Conservation (phyloP, 768 basidiomycete genomes). For the Serpula lacrymans region DNA sequence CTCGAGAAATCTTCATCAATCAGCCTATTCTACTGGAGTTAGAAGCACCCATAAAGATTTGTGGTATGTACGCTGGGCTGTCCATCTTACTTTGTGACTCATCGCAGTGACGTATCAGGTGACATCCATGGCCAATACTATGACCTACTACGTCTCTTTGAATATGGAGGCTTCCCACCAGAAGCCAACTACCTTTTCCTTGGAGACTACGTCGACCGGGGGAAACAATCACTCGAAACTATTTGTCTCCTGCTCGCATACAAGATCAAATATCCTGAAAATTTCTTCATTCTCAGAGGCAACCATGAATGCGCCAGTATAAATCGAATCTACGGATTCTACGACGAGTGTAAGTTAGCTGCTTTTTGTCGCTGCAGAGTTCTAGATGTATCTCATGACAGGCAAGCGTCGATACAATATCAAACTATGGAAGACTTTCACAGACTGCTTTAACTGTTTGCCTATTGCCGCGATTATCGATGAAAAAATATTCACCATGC, state of each 20-base stretch:
- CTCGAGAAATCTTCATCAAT: conserved; percentile 98
- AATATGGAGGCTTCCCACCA: conserved; percentile 99
- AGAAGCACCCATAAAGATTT: conserved; percentile 99
- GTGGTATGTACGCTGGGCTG: conserved; percentile 74
- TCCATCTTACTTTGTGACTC: conserved; percentile 21
- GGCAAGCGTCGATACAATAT: conserved; percentile 99
- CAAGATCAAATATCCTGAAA: conserved; percentile 99
- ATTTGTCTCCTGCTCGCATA: conserved; percentile 98
- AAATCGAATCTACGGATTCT: conserved; percentile 99
- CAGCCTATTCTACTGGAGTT: conserved; percentile 97
- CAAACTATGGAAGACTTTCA: conserved; percentile 99
- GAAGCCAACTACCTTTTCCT: conserved; percentile 99
- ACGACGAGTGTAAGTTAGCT: conserved; percentile 88
- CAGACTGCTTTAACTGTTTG: conserved; percentile 99
- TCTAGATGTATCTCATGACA: conserved; percentile 28
- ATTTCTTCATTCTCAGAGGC: conserved; percentile 98
- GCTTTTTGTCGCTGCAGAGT: not conserved
- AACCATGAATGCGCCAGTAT: conserved; percentile 99
- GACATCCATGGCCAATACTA: conserved; percentile 99
- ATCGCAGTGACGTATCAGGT: conserved; percentile 45
- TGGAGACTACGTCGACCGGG: conserved; percentile 98
- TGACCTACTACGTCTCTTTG: conserved; percentile 95
- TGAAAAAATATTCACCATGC: conserved; percentile 99
- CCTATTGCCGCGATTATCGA: conserved; percentile 99
- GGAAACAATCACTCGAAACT: conserved; percentile 99